Conservation (phyloP, 169 alveolate genomes). For the Eimeria sp. region DNA sequence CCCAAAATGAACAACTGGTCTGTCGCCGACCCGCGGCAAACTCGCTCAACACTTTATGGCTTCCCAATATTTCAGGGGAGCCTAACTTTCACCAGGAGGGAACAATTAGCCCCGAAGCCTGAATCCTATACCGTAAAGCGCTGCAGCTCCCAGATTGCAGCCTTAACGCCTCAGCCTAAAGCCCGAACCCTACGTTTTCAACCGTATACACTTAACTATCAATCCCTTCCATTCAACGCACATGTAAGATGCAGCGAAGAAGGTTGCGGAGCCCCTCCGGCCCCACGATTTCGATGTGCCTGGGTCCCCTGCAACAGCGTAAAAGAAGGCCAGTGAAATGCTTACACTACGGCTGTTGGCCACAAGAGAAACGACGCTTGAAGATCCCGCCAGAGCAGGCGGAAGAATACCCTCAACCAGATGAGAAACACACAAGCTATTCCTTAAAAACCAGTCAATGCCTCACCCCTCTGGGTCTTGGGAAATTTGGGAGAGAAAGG, state of each 20-base stretch:
- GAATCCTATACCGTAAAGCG: not conserved
- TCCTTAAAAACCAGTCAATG: not conserved
- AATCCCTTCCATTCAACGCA: conserved; percentile 46
- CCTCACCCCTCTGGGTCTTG: conserved; percentile 36
- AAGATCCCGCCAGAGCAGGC: not conserved
- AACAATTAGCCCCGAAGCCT: not conserved
- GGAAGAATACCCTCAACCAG: not conserved
- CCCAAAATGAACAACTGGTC: not conserved
- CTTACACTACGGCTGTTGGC: not conserved
- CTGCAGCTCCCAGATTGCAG: not conserved
- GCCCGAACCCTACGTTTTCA: not conserved
- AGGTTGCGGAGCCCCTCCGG: conserved; percentile 88
- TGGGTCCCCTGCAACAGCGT: conserved; percentile 75
- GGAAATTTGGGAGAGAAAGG: conserved; percentile 86
- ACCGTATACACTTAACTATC: not conserved
- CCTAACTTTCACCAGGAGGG: not conserved
- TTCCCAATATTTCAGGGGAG: not conserved
- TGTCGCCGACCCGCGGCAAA: not conserved
- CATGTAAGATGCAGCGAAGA: conserved; percentile 75
- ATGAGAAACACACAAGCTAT: not conserved
- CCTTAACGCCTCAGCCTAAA: not conserved
- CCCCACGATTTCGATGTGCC: conserved; percentile 88
- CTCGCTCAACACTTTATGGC: not conserved
- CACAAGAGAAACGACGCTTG: not conserved
- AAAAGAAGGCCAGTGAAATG: not conserved